Conservation (phyloP, 805 yeast species). For the Candida golubevii region DNA sequence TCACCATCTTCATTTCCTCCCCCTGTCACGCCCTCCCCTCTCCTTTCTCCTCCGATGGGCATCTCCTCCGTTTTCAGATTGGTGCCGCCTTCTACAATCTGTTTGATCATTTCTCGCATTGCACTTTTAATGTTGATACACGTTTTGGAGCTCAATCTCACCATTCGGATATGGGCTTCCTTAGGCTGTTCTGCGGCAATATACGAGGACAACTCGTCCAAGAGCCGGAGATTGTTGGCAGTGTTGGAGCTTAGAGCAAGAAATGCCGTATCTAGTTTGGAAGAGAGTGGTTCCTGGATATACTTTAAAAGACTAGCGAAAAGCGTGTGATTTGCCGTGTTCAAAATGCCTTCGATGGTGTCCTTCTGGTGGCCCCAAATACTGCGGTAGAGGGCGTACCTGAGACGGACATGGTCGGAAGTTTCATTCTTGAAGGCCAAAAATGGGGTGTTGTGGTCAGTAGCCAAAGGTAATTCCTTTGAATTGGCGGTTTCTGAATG, state of each 20-base stretch:
- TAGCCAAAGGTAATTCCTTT: too few species aligned
- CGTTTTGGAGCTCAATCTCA: constrained; percentile 28
- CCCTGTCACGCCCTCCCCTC: constrained; percentile 4
- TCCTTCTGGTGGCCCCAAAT: constrained; percentile 28
- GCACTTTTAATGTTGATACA: constrained; percentile 33
- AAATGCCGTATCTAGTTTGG: constrained; percentile 29
- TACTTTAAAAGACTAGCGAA: constrained; percentile 26
- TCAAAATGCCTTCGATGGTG: constrained; percentile 27
- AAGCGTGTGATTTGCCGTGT: constrained; percentile 29
- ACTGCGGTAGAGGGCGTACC: constrained; percentile 23
- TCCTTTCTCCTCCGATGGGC: neutral
- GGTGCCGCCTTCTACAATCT: constrained; percentile 18
- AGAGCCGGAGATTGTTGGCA: constrained; percentile 36
- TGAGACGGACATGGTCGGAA: constrained; percentile 15
- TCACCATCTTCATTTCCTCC: constrained; percentile 13
- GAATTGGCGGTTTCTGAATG: too few species aligned
- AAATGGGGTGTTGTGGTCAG: neutral
- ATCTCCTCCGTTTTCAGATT: neutral
- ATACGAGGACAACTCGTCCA: constrained; percentile 30
- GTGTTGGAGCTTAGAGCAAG: constrained; percentile 37
- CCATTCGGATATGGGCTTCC: constrained; percentile 16
- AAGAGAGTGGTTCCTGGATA: constrained; percentile 14
- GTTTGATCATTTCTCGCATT: constrained; percentile 31
- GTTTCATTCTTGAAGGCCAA: neutral
- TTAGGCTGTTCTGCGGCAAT: constrained; percentile 9